Evolutionary conservation across 176 grass and related monocot genomes (phyloP), one percentile per base, ranked within the genome.

Genomic region (Tuctoria greenei): DNA sequence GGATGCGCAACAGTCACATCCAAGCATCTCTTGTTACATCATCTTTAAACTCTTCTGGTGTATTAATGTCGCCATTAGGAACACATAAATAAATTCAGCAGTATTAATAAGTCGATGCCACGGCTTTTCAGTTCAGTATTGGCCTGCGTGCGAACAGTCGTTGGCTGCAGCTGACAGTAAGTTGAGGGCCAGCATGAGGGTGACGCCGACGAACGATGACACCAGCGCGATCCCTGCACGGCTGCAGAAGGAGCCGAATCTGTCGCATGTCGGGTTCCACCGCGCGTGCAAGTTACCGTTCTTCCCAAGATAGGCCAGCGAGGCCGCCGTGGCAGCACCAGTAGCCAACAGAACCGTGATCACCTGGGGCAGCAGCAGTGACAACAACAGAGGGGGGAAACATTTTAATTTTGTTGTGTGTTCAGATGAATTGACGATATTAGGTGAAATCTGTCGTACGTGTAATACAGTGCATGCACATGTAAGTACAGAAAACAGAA

Each of bases 181-280:
- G 39, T 80, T 90, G 51, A 99, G 78, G 58, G 81, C 23, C 27
- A 90, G 52, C 61, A 88, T 68, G 64, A 95, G 75, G 12, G 68
- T 58, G 5, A 86, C 84, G 17, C 96, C 85, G 37, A 78, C 10
- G 59, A 95, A 88, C 10, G 91, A 90, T 0, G 79, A 75, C 12
- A 74, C 79, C 20, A 95, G 41, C 2, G 95, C 89, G 13, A 88
- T 11, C 26, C 77, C 80, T 55, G 85, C 89, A n/a, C 79, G 89
- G 77, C 42, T 71, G 84, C 95, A 99, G 83, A 99, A 95, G 24
- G 84, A 73, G 28, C 80, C 45, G 23, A 95, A 99, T 17, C 71
- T 95, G 79, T 92, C 83, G 65, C 89, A 99, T 35, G 92, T 78
- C 3, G 89, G 91, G 67, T 92, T 95, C 95, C 95, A 99, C 46